phyloP scores from a whole-genome alignment of 306 rosid genomes.

The Herpetospermum pedunculosum region DNA sequence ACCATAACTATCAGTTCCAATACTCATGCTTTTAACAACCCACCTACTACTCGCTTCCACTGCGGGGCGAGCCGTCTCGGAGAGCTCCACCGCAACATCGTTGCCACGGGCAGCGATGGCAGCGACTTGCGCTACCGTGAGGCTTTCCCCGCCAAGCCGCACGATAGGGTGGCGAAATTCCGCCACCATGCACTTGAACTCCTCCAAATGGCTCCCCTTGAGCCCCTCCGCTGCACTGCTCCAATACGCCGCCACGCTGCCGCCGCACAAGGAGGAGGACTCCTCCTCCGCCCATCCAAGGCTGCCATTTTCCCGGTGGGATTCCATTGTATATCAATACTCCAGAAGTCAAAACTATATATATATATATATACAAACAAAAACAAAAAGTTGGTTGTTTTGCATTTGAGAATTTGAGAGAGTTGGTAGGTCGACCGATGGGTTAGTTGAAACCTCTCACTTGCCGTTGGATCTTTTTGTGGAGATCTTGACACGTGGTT shows the following conservation, averaged over 20 bases:
- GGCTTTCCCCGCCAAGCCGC: neutral
- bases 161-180: neutral
- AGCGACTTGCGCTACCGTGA: neutral
- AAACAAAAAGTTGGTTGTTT: constrained; percentile 21
- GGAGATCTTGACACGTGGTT: constrained; percentile 35
- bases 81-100: neutral
- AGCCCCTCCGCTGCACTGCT: neutral
- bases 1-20: constrained; percentile 57
- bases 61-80: neutral
- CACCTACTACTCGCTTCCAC: neutral
- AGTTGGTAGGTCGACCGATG: constrained; percentile 64
- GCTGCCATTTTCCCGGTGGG: neutral
- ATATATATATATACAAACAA: neutral
- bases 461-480: constrained; percentile 37
- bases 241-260: neutral
- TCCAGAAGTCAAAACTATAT: neutral
- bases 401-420: neutral
- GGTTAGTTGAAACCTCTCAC: constrained; percentile 53
- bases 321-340: neutral
- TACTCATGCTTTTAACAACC: neutral
- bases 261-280: neutral
- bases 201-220: neutral
- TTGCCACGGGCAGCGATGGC: neutral
- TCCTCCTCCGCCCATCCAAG: neutral
- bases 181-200: neutral